phyloP scores from a whole-genome alignment of 129 eudicot species.

The Centrapalus pauciflorus region DNA sequence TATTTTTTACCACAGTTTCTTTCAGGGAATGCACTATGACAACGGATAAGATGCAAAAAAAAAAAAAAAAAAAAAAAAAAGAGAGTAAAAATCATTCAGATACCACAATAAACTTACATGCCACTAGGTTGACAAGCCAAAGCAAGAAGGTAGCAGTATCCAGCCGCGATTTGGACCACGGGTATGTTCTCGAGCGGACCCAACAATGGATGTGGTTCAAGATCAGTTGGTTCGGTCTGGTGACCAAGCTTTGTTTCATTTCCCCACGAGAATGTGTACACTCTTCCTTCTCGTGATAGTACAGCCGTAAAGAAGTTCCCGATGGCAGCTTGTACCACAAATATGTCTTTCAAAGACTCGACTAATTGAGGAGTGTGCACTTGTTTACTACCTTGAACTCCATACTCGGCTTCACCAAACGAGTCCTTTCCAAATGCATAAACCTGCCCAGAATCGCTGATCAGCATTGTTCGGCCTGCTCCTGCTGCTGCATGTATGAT shows the following conservation, averaged over 20 bases:
- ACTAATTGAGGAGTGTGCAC: slow-evolving; percentile 71
- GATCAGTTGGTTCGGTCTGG: slow-evolving; percentile 76
- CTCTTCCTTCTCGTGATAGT: slow-evolving; percentile 85
- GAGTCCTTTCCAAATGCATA: slow-evolving; percentile 92
- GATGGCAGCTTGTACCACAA: slow-evolving; percentile 94
- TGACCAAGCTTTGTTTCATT: slow-evolving; percentile 86
- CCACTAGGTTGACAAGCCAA: slow-evolving; percentile 87
- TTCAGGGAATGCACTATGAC: not conserved
- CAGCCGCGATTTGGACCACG: slow-evolving; percentile 97
- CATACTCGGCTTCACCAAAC: slow-evolving; percentile 84
- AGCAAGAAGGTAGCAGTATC: slow-evolving; percentile 92
- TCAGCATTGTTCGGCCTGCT: slow-evolving; percentile 88
- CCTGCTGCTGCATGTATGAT: slow-evolving; percentile 97
- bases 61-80: not conserved
- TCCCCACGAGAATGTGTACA: slow-evolving; percentile 96
- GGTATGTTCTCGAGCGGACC: slow-evolving; percentile 82
- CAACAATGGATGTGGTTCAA: slow-evolving; percentile 75
- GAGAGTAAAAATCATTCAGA: not conserved
- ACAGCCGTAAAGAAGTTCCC: slow-evolving; percentile 94
- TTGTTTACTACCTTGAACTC: slow-evolving; percentile 68
- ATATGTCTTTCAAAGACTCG: slow-evolving; percentile 80
- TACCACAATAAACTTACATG: slow-evolving; percentile 55
- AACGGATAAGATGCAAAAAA: too few species aligned
- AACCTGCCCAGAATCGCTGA: slow-evolving; percentile 75
- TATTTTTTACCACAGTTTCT: too few species aligned